phyloP scores from a whole-genome alignment of 2,329 filamentous ascomycete species.

The Xylogone sp. region DNA sequence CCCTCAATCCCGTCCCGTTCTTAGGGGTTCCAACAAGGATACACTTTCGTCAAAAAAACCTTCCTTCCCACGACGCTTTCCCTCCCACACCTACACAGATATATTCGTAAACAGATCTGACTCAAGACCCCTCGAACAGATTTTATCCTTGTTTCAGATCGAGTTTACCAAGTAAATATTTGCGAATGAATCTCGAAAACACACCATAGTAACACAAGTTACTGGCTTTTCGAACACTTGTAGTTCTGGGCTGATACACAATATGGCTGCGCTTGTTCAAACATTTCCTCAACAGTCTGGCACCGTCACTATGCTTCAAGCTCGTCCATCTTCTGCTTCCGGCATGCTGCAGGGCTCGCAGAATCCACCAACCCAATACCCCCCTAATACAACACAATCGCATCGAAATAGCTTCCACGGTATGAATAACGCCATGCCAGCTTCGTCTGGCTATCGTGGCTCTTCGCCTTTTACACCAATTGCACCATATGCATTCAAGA shows the following conservation, averaged over 20 bases:
- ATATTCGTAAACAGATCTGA: not conserved
- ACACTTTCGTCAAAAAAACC: slow-evolving; percentile 9
- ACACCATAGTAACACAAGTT: slow-evolving; percentile 1
- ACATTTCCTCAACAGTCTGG: slow-evolving; percentile 72
- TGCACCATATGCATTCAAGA: slow-evolving; percentile 74
- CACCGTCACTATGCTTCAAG: slow-evolving; percentile 72
- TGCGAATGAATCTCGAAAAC: not conserved
- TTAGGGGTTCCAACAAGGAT: slow-evolving; percentile 1
- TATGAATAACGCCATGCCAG: slow-evolving; percentile 41
- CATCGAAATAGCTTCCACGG: slow-evolving; percentile 49
- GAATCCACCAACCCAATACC: slow-evolving; percentile 39
- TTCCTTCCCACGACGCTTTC: not conserved
- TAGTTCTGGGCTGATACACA: slow-evolving; percentile 31
- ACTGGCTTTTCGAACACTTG: slow-evolving; percentile 3
- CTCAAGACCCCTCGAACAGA: not conserved
- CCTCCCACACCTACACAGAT: too few species aligned
- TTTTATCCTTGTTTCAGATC: not conserved
- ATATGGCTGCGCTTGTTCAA: slow-evolving; percentile 83
- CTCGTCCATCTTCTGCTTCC: slow-evolving; percentile 62
- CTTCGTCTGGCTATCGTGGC: slow-evolving; percentile 51
- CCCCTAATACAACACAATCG: slow-evolving; percentile 35
- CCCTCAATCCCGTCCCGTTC: slow-evolving; percentile 10
- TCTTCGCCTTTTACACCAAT: slow-evolving; percentile 50
- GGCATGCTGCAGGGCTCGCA: slow-evolving; percentile 39
- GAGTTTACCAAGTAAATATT: not conserved